Evolutionary conservation across 148 eudicot genomes (phyloP).

Genomic region (Camellia sinensis): DNA sequence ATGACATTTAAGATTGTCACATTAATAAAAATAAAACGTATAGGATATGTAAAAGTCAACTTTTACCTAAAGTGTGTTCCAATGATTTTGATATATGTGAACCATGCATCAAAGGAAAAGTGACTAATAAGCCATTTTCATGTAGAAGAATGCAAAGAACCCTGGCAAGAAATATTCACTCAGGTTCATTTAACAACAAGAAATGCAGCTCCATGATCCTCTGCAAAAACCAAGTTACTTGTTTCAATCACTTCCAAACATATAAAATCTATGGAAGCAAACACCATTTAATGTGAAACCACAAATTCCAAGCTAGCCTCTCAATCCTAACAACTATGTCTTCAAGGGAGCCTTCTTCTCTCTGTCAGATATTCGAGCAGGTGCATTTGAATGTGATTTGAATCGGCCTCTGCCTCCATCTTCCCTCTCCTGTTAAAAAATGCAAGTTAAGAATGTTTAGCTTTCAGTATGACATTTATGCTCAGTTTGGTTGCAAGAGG

Average conservation of each 20-base stretch:
- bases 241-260: not conserved
- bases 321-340: slow-evolving; percentile 16
- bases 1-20: no score
- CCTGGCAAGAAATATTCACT: no score
- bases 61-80: no score
- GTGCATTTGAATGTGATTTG: slow-evolving; percentile 85
- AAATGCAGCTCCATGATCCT: not conserved
- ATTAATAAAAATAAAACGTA: no score
- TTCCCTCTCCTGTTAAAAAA: slow-evolving; percentile 65
- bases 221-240: not conserved
- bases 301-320: slow-evolving; percentile 1
- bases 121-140: slow-evolving; percentile 13
- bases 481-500: not conserved
- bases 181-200: no score
- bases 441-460: slow-evolving; percentile 9
- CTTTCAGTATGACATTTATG: not conserved
- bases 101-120: not conserved
- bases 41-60: no score
- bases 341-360: slow-evolving; percentile 97
- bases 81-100: no score
- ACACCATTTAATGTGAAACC: not conserved
- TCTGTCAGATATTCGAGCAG: slow-evolving; percentile 82
- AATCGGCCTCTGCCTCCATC: slow-evolving; percentile 93
- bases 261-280: not conserved
- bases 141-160: no score